Percentiles rank a stretch among this genome's conserved stretches.
phyloP scores from a whole-genome alignment of 495 filamentous ascomycete genomes.

The Aspergillus funiculosus region DNA sequence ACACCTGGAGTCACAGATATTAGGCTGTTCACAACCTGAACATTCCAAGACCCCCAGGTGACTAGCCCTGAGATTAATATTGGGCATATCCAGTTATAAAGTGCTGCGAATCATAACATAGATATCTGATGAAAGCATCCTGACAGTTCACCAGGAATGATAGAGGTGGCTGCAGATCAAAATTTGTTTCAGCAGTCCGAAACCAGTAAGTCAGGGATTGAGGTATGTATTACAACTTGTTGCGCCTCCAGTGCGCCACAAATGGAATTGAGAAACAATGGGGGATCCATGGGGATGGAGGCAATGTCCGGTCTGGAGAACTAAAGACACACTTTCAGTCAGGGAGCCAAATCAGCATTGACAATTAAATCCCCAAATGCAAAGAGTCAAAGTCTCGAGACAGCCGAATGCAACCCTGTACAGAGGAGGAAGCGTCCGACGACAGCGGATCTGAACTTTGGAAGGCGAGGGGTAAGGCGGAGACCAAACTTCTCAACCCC shows the following conservation, averaged over 20 bases:
- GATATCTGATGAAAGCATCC: background rate
- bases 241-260: too few relatives aligned
- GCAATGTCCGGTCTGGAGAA: slow-evolving; percentile 2
- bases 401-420: slow-evolving; percentile 11
- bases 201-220: too few relatives aligned
- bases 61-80: background rate
- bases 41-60: too few relatives aligned
- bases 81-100: background rate
- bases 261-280: too few relatives aligned
- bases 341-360: background rate
- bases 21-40: too few relatives aligned
- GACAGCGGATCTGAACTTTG: slow-evolving; percentile 1
- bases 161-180: background rate
- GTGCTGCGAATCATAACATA: background rate
- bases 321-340: background rate
- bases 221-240: too few relatives aligned
- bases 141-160: background rate
- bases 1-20: background rate
- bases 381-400: background rate
- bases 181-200: background rate
- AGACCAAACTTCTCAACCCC: background rate
- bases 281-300: slow-evolving; percentile 1
- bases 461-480: background rate
- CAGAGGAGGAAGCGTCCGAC: background rate
- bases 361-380: background rate